Conservation (phyloP, 768 basidiomycete genomes). For the Fistulinella prunicolor region DNA sequence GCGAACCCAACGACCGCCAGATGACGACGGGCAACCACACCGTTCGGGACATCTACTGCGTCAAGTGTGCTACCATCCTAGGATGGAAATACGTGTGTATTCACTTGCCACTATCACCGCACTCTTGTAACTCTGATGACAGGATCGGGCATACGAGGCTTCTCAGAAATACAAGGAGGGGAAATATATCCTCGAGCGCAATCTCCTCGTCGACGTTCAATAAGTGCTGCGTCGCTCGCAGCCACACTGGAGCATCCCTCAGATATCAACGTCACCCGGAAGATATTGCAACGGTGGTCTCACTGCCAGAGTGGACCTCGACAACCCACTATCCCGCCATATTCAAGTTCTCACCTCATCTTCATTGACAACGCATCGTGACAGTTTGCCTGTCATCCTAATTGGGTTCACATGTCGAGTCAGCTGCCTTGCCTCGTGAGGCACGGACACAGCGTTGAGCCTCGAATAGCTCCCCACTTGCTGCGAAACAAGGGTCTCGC, state of each 20-base stretch:
- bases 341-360: constrained; percentile 14
- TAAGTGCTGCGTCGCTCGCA: constrained; percentile 33
- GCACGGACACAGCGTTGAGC: constrained; percentile 1
- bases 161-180: constrained; percentile 98
- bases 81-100: constrained; percentile 95
- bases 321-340: constrained; percentile 7
- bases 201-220: constrained; percentile 83
- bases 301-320: constrained; percentile 17
- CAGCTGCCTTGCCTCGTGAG: constrained; percentile 8
- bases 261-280: constrained; percentile 9
- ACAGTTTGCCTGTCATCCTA: constrained; percentile 23
- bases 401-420: constrained; percentile 21
- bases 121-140: constrained; percentile 9
- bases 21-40: constrained; percentile 98
- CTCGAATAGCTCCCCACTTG: neutral
- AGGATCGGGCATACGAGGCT: constrained; percentile 90
- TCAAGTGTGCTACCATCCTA: constrained; percentile 80
- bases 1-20: constrained; percentile 83
- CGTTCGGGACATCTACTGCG: constrained; percentile 92
- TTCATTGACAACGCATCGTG: constrained; percentile 15
- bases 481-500: constrained; percentile 12
- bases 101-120: neutral
- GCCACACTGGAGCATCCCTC: constrained; percentile 7
- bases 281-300: constrained; percentile 11
- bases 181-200: constrained; percentile 95